phyloP scores from a whole-genome alignment of 208 protist genomes.

The Crithidia fasciculata region DNA sequence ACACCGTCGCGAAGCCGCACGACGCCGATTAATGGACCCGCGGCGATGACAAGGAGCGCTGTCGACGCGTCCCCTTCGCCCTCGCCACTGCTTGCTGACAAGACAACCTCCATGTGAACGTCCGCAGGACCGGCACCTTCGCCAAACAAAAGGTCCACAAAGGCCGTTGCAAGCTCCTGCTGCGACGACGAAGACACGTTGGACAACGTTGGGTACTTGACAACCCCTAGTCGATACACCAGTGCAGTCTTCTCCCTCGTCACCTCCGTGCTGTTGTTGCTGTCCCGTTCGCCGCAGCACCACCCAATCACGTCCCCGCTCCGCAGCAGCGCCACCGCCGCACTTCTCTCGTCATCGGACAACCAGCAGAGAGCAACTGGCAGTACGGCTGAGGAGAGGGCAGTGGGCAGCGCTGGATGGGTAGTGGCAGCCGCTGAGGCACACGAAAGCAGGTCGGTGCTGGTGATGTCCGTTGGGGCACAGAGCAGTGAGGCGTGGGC shows the following conservation, averaged over 20 bases:
- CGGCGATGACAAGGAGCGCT: conserved; percentile 23
- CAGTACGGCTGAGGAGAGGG: conserved; percentile 3
- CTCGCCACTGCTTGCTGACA: neutral
- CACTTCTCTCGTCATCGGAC: no score
- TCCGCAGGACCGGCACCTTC: conserved; percentile 5
- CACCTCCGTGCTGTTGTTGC: neutral
- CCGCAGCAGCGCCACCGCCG: conserved; percentile 29
- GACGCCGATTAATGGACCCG: conserved; percentile 19
- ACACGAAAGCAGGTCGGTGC: conserved; percentile 22
- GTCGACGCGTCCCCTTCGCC: neutral
- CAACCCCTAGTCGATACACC: neutral
- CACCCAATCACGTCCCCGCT: conserved; percentile 29
- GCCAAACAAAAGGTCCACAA: conserved; percentile 14
- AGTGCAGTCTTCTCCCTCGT: neutral
- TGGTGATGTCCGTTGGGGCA: conserved; percentile 10
- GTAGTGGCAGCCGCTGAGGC: neutral
- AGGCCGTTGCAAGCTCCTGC: neutral
- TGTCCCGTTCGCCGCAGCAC: neutral
- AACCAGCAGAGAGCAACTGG: conserved; percentile 25
- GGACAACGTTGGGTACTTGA: neutral
- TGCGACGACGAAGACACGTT: neutral
- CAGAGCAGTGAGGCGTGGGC: neutral
- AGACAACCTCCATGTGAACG: conserved; percentile 23
- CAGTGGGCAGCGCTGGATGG: neutral
- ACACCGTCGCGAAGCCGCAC: conserved; percentile 7